Evolutionary conservation across 2,329 filamentous ascomycete species (phyloP), one percentile per base, ranked within the genome.

Genomic region (Chalaropsis ovoidea): DNA sequence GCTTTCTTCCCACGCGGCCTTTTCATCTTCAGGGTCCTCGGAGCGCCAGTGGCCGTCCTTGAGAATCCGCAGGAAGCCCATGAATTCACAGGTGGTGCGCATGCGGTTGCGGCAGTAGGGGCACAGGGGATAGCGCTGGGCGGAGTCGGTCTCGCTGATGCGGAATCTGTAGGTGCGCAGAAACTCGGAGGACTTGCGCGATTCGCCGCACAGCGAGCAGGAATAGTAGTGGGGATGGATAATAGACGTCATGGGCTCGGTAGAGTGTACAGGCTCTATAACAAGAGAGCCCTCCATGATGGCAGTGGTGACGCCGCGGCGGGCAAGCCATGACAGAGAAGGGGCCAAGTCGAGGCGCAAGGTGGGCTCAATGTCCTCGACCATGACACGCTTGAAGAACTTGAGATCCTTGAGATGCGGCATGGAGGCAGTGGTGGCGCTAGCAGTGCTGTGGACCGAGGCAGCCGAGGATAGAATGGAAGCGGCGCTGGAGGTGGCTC

Each of bases 291-390:
- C 93, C 45, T 95, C 89, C 22, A 87, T 88, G 69, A 99, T 88
- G 63, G 90, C 86, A 68, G 82, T 87, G 45, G 96, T 76, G 4
- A 97, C 91, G 5, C 87, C 89, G 66, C 94, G 86, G 58, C 93
- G 87, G 61, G 90, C 91, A 60, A 99, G 82, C 90, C 94, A 99
- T 0, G 91, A 96, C 35, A 99, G 82, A 0, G 92, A 90, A 0
- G 94, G 94, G 0, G 94, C 92, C 1, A 85, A 82, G 74, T 99
- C 94, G 2, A 99, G 82, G 52, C 94, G 86, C 10, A 99, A 78
- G 0, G 94, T 96, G 0, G 94, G 94, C 73, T 99, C 94, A 66
- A 99, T 90, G 72, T 99, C 94, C 74, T 99, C 94, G 22, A 84
- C 81, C 31, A 97, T 76, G 5, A 86, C 86, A 60, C 94, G 86